phyloP scores from a whole-genome alignment of 371 early-diverging fungal species.

The Globomyces sp. region DNA sequence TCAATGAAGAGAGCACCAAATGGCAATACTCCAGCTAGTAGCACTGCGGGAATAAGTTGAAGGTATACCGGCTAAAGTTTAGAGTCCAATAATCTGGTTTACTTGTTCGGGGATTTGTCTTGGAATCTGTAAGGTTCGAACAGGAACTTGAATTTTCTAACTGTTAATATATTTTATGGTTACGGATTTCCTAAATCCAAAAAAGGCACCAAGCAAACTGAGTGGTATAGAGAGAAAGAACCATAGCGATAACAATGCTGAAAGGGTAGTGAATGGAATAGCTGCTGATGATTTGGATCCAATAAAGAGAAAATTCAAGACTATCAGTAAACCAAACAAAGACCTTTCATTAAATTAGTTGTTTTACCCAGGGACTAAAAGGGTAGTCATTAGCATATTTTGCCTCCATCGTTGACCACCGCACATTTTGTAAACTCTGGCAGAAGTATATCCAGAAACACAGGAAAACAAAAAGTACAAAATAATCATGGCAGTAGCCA shows the following conservation, averaged over 20 bases:
- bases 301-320: slow-evolving; percentile 86
- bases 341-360: no score
- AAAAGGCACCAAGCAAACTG: slow-evolving; percentile 83
- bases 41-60: slow-evolving; percentile 66
- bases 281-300: slow-evolving; percentile 83
- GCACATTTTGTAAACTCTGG: slow-evolving; percentile 89
- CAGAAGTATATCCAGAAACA: slow-evolving; percentile 82
- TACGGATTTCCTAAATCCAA: slow-evolving; percentile 72
- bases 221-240: slow-evolving; percentile 82
- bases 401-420: slow-evolving; percentile 81
- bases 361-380: slow-evolving; percentile 74
- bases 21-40: slow-evolving; percentile 79
- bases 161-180: no score
- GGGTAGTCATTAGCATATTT: slow-evolving; percentile 74
- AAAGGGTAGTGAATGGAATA: slow-evolving; percentile 84
- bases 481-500: slow-evolving; percentile 83
- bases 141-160: slow-evolving; percentile 68
- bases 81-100: no score
- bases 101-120: slow-evolving; percentile 78
- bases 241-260: slow-evolving; percentile 81
- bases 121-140: slow-evolving; percentile 85
- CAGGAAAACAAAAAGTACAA: slow-evolving; percentile 83
- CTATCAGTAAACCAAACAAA: slow-evolving; percentile 62
- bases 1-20: slow-evolving; percentile 83
- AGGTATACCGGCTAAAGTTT: slow-evolving; percentile 63